Conservation (phyloP, 495 filamentous ascomycete genomes). For the Pseudevernia furfuracea region DNA sequence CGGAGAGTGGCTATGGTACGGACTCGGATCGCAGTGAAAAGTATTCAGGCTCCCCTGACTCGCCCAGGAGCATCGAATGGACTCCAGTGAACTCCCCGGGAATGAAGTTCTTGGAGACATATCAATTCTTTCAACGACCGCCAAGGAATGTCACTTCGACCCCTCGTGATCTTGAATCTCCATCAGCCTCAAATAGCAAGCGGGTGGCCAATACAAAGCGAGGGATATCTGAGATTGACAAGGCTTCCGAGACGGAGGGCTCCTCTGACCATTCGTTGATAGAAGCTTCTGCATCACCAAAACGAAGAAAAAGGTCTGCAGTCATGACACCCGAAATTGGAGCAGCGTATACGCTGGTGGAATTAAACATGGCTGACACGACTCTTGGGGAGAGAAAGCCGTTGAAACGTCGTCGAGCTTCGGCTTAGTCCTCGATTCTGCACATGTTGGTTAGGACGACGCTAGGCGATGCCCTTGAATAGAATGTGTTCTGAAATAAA, state of each 20-base stretch:
- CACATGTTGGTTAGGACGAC: not conserved
- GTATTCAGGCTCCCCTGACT: conserved; percentile 18
- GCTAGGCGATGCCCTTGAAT: not conserved
- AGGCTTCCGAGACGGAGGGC: conserved; percentile 2
- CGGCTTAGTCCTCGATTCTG: conserved; percentile 10
- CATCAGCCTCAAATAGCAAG: conserved; percentile 5
- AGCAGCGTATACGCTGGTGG: conserved; percentile 23
- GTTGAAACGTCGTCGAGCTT: conserved; percentile 17
- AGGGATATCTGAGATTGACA: conserved; percentile 5
- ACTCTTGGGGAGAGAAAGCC: conserved; percentile 6
- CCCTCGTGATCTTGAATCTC: not conserved
- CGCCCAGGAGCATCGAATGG: conserved; percentile 15
- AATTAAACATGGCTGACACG: conserved; percentile 25
- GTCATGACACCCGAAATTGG: conserved; percentile 14
- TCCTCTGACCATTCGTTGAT: conserved; percentile 13
- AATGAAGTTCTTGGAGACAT: not conserved
- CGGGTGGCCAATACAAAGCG: conserved; percentile 5
- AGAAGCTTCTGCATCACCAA: conserved; percentile 2
- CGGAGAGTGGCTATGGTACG: conserved; percentile 30
- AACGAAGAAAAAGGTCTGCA: conserved; percentile 13
- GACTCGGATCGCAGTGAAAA: conserved; percentile 28
- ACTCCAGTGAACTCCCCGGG: conserved; percentile 21
- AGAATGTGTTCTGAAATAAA: not conserved
- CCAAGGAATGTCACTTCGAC: conserved; percentile 12
- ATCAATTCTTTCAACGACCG: not conserved